These are phyloP conservation scores for Chimonanthus salicifolius DNA, from an alignment of 164 flowering plant genomes.

Conservation along the genomic window DNA sequence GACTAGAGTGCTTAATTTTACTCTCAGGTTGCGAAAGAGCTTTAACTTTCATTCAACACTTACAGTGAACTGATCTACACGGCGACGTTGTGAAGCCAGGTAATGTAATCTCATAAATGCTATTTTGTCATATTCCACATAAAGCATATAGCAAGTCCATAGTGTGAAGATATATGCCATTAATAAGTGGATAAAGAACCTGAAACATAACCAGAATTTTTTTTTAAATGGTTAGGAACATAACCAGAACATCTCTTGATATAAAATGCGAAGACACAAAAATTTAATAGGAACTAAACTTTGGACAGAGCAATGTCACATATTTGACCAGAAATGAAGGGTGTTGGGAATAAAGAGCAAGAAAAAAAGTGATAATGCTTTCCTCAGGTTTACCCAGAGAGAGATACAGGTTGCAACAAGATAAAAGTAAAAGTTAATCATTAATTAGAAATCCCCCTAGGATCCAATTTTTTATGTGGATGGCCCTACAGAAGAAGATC, in stretches of 20 bases:
- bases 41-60: slow-evolving; percentile 10
- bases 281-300: background rate
- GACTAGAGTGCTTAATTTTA: no score
- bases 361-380: no score
- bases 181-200: slow-evolving; percentile 72
- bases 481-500: no score
- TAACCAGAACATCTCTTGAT: background rate
- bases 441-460: no score
- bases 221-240: background rate
- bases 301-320: no score
- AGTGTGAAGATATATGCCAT: slow-evolving; percentile 77
- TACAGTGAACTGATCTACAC: slow-evolving; percentile 88
- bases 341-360: no score
- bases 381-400: no score
- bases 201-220: slow-evolving; percentile 20
- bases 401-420: no score
- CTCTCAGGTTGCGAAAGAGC: background rate
- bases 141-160: slow-evolving; percentile 82
- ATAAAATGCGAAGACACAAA: background rate
- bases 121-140: slow-evolving; percentile 70
- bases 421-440: no score
- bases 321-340: no score
- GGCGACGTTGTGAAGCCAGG: slow-evolving; percentile 73
- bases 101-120: slow-evolving; percentile 76
- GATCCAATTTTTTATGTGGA: no score